Base-by-base conservation (phyloP, 139 green algal species). In the Chlamydomonas schloesseri region DNA sequence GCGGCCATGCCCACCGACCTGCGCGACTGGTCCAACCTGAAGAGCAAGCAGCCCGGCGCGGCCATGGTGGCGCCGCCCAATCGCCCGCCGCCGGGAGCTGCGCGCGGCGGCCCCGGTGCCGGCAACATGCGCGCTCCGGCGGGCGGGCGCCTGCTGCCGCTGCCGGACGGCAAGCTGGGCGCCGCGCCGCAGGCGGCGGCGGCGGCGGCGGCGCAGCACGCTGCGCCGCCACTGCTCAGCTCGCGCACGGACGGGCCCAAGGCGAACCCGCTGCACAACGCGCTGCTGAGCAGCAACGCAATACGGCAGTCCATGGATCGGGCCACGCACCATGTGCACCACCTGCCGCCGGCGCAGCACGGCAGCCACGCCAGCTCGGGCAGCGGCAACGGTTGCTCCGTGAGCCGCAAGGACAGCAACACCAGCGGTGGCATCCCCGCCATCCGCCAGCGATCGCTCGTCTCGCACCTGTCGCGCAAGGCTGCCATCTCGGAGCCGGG, bases 1-100 rank as follows among this genome's bases (percentile, higher is more conserved):
- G 47, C 79, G 10, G 79, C 76, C 31, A 20, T 85, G 79, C 74
- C 55, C 33, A 71, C 34, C 20, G 79, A 85, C 50, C 67, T 76
- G 18, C 28, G 26, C 18, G 31, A 18, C 24, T 83, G 77, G 77
- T 62, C 77, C 10, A 69, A 37, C 3, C n/a, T 73, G 3, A 83
- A 83, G 77, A 62, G 73, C 20, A 33, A 73, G 26, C 28, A 73
- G 62, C 62, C 55, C 18, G 55, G 55, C 55, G 55, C 67, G 67
- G 67, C 67, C 1, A 17, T 31, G 67, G 20, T 55, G 31, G 73
- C 50, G 73, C 50, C 50, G 46, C 47, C 31, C 18, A 14, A 5
- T 1, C 42, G 42, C 42, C 42, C 42, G 42, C 42, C 42, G 42
- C 42, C 42, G 8, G 42, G 42, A n/a, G n/a, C n/a, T 8, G 42